phyloP scores from a whole-genome alignment of 2,329 filamentous ascomycete species.

The Pseudodiploospora longispora region DNA sequence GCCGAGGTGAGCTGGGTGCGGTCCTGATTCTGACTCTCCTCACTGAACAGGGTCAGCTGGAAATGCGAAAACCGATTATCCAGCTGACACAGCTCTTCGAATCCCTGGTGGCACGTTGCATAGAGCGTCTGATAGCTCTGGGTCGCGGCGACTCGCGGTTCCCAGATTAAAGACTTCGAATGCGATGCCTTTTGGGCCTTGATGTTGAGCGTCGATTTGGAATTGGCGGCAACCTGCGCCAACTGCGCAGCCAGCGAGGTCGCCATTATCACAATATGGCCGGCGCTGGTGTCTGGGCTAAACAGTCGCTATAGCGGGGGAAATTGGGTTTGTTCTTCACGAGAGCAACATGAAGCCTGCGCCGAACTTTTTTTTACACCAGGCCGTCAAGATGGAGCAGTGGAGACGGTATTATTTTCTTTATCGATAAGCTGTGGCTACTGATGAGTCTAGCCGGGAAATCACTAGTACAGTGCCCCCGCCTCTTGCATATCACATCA shows the following conservation, averaged over 20 bases:
- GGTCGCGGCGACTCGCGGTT: constrained; percentile 70
- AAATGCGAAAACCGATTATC: constrained; percentile 74
- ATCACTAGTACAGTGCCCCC: too few relatives aligned
- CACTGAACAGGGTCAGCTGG: constrained; percentile 75
- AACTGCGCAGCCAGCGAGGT: constrained; percentile 89
- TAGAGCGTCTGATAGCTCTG: constrained; percentile 90
- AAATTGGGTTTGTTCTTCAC: constrained; percentile 12
- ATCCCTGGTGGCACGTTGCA: constrained; percentile 79
- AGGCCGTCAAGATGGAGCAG: constrained; percentile 11
- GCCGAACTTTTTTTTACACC: constrained; percentile 22
- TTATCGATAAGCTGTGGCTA: constrained; percentile 24
- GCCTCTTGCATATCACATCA: too few relatives aligned
- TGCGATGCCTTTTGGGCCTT: constrained; percentile 89
- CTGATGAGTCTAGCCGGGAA: too few relatives aligned
- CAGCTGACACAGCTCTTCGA: constrained; percentile 81
- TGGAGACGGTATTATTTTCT: constrained; percentile 11
- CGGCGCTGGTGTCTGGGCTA: constrained; percentile 9
- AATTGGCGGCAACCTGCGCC: constrained; percentile 82
- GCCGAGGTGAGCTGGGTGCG: constrained; percentile 71
- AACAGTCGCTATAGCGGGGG: constrained; percentile 6
- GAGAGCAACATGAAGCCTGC: constrained; percentile 16
- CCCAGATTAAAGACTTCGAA: constrained; percentile 91
- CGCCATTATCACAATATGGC: constrained; percentile 49
- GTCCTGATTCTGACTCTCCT: constrained; percentile 85
- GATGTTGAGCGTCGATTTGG: constrained; percentile 82